Base-by-base conservation (phyloP, 768 basidiomycete genomes). In the Neoboletus subvelutipes region DNA sequence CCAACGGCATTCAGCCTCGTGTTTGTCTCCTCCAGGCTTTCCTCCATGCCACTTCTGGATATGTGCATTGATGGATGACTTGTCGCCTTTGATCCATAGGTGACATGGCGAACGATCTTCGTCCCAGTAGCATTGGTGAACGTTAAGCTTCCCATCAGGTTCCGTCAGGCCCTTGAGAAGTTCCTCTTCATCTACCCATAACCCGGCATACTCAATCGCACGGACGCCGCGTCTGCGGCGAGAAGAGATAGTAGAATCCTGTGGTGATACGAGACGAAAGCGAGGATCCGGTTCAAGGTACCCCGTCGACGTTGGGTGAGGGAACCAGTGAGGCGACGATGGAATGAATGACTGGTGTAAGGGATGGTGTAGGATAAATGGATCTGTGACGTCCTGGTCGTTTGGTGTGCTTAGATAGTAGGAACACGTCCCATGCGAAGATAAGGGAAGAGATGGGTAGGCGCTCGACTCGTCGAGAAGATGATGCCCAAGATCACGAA, bases 31-130 rank as follows among this genome's bases (percentile, higher is more conserved):
- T 1, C 57, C 55, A 1, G 45, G 42, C 34, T 46, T 37, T 4
- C 50, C 55, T 45, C 60, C 49, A 2, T 68, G 64, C 58, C 67
- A 67, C 49, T 28, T 58, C 20, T 52, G 66, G 29, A 66, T 62
- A 13, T 68, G 66, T 1, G 12, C 1, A 2, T 52, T 55, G 29
- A 66, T 54, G 5, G 22, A 57, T 3, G 65, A 54, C 46, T 55
- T 61, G 42, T 66, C 54, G 5, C 56, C 55, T 46, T 6, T 55
- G 43, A 67, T 57, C 62, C 59, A 67, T 5, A 61, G 52, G 46
- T 39, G 47, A 40, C 63, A 67, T 5, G 63, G 50, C 0, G 52
- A 51, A 1, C 0, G 31, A 45, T 59, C 33, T 20, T 54, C 37
- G 1, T 62, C 54, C 66, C 58, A 67, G 22, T 22, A 29, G 29